Evolutionary conservation across 768 basidiomycete species (phyloP).

Genomic region (Pleurotus eryngii): DNA sequence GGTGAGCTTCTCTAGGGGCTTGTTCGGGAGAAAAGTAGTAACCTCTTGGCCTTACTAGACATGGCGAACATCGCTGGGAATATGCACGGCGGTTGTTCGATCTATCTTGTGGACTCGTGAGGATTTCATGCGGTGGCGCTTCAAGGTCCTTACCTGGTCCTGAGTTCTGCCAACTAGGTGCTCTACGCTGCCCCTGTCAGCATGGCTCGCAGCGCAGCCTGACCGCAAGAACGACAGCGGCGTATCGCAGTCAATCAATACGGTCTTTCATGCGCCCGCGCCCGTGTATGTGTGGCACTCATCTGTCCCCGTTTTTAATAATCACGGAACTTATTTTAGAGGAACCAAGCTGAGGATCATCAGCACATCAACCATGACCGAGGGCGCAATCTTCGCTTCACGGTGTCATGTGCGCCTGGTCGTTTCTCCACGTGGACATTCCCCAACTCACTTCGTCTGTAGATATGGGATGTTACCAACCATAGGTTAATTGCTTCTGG

Average conservation of each 20-base stretch:
- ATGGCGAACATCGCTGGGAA: slow-evolving; percentile 50
- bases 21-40: neutral
- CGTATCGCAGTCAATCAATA: slow-evolving; percentile 48
- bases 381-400: slow-evolving; percentile 37
- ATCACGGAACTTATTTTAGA: slow-evolving; percentile 19
- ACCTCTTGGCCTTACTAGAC: slow-evolving; percentile 29
- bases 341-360: slow-evolving; percentile 40
- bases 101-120: slow-evolving; percentile 53
- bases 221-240: slow-evolving; percentile 40
- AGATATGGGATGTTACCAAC: slow-evolving; percentile 41
- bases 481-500: slow-evolving; percentile 41
- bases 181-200: slow-evolving; percentile 35
- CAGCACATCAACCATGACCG: slow-evolving; percentile 38
- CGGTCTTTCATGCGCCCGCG: slow-evolving; percentile 45
- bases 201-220: slow-evolving; percentile 32
- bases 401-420: slow-evolving; percentile 38
- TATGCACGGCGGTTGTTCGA: slow-evolving; percentile 57
- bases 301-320: slow-evolving; percentile 13
- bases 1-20: neutral
- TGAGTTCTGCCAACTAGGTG: slow-evolving; percentile 27
- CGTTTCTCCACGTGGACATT: neutral
- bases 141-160: neutral
- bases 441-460: neutral
- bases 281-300: slow-evolving; percentile 25
- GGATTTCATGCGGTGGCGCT: slow-evolving; percentile 13